Conservation (phyloP, 1,284 basidiomycete species). For the Apiotrichum porosum region DNA sequence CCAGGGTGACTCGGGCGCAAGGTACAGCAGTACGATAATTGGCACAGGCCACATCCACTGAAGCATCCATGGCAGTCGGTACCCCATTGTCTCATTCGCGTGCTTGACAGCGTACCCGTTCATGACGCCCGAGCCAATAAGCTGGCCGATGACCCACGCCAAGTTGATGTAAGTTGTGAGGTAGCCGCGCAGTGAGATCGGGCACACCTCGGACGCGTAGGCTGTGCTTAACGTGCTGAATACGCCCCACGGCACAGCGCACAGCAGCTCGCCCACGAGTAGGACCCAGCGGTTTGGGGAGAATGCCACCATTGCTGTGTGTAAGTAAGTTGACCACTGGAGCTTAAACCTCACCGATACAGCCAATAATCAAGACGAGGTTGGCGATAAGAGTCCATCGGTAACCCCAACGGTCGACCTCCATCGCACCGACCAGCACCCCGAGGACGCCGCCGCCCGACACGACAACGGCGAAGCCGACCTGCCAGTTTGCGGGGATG, state of each 20-base stretch:
- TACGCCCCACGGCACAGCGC: no score
- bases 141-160: slow-evolving; percentile 51
- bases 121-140: slow-evolving; percentile 6
- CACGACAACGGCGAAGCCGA: no score
- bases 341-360: slow-evolving; percentile 26
- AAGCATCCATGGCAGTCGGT: slow-evolving; percentile 6
- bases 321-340: no score
- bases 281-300: no score
- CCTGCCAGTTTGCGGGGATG: no score
- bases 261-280: no score
- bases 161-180: slow-evolving; percentile 48
- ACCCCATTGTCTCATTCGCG: not conserved
- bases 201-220: slow-evolving; percentile 53
- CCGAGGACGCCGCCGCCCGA: no score
- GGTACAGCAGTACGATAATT: slow-evolving; percentile 21
- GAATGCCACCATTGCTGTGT: slow-evolving; percentile 19
- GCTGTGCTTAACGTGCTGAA: no score
- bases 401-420: not conserved
- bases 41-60: slow-evolving; percentile 45
- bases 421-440: no score
- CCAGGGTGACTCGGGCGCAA: slow-evolving; percentile 35
- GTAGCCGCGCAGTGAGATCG: slow-evolving; percentile 30
- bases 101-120: not conserved
- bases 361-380: not conserved
- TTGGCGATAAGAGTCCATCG: not conserved